Conservation (phyloP, 371 early-diverging fungal species). For the Actinomortierella wolfii region DNA sequence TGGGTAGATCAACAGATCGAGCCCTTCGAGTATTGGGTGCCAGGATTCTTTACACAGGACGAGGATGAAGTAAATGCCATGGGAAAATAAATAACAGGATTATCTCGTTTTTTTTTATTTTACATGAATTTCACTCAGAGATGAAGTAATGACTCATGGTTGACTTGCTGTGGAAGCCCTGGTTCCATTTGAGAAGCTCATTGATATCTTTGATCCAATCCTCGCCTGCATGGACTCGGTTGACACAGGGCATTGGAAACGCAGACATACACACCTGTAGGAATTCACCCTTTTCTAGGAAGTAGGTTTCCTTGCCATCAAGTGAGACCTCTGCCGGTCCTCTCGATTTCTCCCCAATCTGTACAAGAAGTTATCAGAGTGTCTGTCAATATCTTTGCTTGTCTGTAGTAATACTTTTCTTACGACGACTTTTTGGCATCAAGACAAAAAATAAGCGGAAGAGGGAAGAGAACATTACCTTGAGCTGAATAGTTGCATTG, state of each 20-base stretch:
- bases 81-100: neutral
- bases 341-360: constrained; percentile 66
- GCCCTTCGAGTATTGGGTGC: constrained; percentile 77
- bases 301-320: constrained; percentile 75
- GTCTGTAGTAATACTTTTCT: neutral
- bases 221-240: constrained; percentile 64
- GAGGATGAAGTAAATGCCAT: constrained; percentile 43
- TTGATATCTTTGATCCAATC: constrained; percentile 84
- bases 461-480: constrained; percentile 46
- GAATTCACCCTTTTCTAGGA: constrained; percentile 70
- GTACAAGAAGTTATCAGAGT: constrained; percentile 24
- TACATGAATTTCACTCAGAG: constrained; percentile 29
- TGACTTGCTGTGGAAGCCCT: constrained; percentile 65
- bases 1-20: constrained; percentile 81
- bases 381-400: neutral
- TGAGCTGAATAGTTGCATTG: constrained; percentile 63
- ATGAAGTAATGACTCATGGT: constrained; percentile 48
- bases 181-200: constrained; percentile 83
- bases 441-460: no score
- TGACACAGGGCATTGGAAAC: constrained; percentile 80
- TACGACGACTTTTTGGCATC: neutral
- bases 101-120: neutral
- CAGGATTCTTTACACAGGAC: constrained; percentile 71
- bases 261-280: constrained; percentile 75
- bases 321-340: constrained; percentile 71